Percentiles rank a stretch among this genome's conserved stretches.
These are phyloP conservation scores for Porodaedalea pini DNA, from an alignment of 1,284 basidiomycete genomes.

Conservation along the genomic window DNA sequence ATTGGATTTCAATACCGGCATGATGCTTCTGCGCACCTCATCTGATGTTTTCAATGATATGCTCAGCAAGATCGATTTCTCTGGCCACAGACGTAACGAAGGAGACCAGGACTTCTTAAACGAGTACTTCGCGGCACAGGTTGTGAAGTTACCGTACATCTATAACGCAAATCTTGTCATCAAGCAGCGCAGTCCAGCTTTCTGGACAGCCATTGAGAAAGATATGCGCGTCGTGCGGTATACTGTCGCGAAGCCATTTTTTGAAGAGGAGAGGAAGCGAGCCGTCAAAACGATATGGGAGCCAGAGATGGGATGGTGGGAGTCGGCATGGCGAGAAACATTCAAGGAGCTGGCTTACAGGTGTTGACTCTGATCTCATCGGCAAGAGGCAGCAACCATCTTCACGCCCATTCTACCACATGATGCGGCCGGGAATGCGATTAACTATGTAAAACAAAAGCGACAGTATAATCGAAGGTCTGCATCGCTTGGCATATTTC, in stretches of 20 bases:
- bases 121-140: constrained; percentile 38
- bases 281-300: constrained; percentile 5
- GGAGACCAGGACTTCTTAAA: constrained; percentile 47
- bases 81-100: constrained; percentile 33
- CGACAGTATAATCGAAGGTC: too few species aligned
- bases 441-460: too few species aligned
- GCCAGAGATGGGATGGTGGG: constrained; percentile 17
- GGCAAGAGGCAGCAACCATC: background rate
- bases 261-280: background rate
- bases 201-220: constrained; percentile 37
- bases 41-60: constrained; percentile 34
- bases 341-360: background rate
- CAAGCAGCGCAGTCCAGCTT: constrained; percentile 33
- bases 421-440: too few species aligned
- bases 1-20: constrained; percentile 42
- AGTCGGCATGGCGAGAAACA: constrained; percentile 6
- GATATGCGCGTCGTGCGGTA: constrained; percentile 40
- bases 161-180: constrained; percentile 47
- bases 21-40: constrained; percentile 37
- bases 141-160: constrained; percentile 38
- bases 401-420: background rate
- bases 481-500: too few species aligned
- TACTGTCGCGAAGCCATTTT: constrained; percentile 40
- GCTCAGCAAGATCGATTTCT: constrained; percentile 33
- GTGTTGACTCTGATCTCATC: background rate